phyloP scores from a whole-genome alignment of 2,329 filamentous ascomycete species.

The Pezicula neosporulosa region DNA sequence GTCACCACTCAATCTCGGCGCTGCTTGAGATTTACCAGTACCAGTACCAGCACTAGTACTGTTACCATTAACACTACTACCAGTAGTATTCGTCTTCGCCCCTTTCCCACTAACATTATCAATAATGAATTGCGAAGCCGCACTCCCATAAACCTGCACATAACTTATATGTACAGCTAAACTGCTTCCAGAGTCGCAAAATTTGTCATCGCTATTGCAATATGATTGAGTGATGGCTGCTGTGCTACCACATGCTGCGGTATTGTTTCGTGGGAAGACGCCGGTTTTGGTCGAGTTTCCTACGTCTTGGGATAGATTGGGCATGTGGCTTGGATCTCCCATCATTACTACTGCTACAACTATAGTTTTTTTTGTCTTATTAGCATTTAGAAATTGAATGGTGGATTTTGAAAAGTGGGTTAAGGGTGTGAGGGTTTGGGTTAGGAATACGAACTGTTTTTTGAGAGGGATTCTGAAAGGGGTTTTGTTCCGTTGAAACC shows the following conservation, averaged over 20 bases:
- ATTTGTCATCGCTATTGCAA: conserved; percentile 12
- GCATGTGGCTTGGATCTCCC: conserved; percentile 31
- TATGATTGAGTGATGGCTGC: conserved; percentile 10
- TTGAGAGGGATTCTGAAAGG: conserved; percentile 10
- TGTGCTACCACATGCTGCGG: neutral
- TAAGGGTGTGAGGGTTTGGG: neutral
- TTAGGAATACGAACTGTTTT: neutral
- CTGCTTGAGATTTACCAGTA: too few species aligned
- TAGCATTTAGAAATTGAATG: neutral
- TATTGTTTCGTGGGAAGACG: conserved; percentile 16
- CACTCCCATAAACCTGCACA: conserved; percentile 8
- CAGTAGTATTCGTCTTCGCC: neutral
- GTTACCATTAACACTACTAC: too few species aligned
- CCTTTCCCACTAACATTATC: neutral
- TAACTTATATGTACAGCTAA: conserved; percentile 9
- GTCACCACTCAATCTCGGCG: too few species aligned
- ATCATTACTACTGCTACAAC: conserved; percentile 31
- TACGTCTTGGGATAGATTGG: conserved; percentile 23
- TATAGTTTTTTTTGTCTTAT: neutral
- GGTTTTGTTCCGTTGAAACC: conserved; percentile 16
- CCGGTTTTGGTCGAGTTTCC: conserved; percentile 26
- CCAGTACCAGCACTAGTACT: too few species aligned
- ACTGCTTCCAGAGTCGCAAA: conserved; percentile 13
- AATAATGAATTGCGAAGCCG: conserved; percentile 2
- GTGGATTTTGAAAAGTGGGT: neutral